A percentile compares a stretch with the other conserved stretches of the same genome.
phyloP scores from a whole-genome alignment of 345 rosid species.

The Corchorus olitorius region DNA sequence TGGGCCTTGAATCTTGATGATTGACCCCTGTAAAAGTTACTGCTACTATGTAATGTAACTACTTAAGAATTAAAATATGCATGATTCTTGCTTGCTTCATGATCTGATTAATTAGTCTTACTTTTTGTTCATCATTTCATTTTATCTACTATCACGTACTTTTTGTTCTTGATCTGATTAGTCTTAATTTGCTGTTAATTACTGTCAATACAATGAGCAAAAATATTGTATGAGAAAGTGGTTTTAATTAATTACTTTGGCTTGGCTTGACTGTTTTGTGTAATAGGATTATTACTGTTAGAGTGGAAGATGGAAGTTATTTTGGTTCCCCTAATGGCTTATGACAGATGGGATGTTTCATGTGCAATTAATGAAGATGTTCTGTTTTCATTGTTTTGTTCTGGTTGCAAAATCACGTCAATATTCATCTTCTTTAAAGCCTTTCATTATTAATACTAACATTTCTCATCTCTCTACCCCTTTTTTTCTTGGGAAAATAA shows the following conservation, averaged over 20 bases:
- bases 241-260: not conserved
- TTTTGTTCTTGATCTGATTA: not conserved
- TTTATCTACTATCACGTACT: not conserved
- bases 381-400: not conserved
- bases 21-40: not conserved
- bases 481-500: not conserved
- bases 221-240: no score
- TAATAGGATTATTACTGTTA: not conserved
- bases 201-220: not conserved
- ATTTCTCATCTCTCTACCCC: no score
- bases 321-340: not conserved
- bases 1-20: not conserved
- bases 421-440: not conserved
- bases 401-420: not conserved
- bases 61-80: not conserved
- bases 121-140: not conserved
- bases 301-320: not conserved
- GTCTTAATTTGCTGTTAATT: not conserved
- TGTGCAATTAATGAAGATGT: slow-evolving; percentile 9
- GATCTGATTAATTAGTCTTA: not conserved
- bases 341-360: slow-evolving; percentile 3
- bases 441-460: not conserved
- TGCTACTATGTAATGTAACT: not conserved
- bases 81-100: not conserved
- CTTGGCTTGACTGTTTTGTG: not conserved